These are phyloP conservation scores for Colletotrichum lindemuthianum DNA, from an alignment of 2,329 filamentous ascomycete species.

Conservation along the genomic window DNA sequence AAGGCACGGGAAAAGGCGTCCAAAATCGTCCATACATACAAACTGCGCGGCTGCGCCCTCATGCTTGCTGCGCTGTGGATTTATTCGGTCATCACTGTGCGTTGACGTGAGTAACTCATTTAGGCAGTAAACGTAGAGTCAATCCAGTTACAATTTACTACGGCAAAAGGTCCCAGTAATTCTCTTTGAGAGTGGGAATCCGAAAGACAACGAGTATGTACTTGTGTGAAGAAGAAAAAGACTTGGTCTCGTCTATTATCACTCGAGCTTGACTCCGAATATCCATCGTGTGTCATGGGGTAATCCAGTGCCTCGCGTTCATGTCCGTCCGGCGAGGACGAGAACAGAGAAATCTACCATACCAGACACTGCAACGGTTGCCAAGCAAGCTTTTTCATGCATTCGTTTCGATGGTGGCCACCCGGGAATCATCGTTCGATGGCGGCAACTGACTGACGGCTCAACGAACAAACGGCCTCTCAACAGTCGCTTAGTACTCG, in stretches of 20 bases:
- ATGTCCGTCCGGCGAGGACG: conserved; percentile 33
- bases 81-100: no score
- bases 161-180: conserved; percentile 5
- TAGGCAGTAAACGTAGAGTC: no score
- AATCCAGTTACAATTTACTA: conserved; percentile 26
- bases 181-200: conserved; percentile 3
- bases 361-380: conserved; percentile 32
- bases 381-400: conserved; percentile 34
- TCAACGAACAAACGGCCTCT: conserved; percentile 18
- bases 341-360: conserved; percentile 33
- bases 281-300: conserved; percentile 34
- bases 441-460: conserved; percentile 12
- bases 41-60: no score
- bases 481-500: conserved; percentile 76
- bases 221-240: conserved; percentile 27
- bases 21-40: no score
- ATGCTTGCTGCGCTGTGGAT: no score
- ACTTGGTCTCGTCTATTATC: conserved; percentile 37
- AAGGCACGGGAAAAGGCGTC: no score
- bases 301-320: conserved; percentile 34
- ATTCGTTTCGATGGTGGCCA: conserved; percentile 28
- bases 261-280: conserved; percentile 35
- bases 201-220: conserved; percentile 18
- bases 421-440: conserved; percentile 25
- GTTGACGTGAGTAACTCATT: no score